Evolutionary conservation across 345 rosid genomes (phyloP), one percentile per base, ranked within the genome.

Genomic region (Odontarrhena argentea): DNA sequence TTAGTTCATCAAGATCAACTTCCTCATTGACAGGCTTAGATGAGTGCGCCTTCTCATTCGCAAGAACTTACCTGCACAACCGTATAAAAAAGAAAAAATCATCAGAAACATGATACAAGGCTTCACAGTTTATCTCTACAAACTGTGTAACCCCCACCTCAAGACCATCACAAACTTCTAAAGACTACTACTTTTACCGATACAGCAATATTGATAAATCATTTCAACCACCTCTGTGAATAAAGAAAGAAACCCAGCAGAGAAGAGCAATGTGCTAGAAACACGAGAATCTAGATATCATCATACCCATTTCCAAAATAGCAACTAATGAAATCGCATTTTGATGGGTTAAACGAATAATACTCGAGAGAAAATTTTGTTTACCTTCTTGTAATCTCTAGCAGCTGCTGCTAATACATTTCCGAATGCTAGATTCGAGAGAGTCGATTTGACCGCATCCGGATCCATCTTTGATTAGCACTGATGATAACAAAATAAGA

Each of bases 351-450:
- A 50, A 50, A 25, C 55, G 50, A 41, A 64, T 43, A 41, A 55
- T 12, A 50, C 32, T 65, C 10, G 6, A 28, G 22, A 11, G 1
- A 43, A 7, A 7, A 15, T 34, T 6, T 0, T 28, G 36, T 25
- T 22, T 14, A 84, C 99, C 97, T 93, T 88, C 60, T 86, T 81
- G 62, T 88, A 93, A 75, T 93, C 88, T 47, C 96, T 94, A 52
- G 98, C 98, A 49, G 97, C 99, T n/a, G 97, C 99, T 2, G 96
- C 99, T 80, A 88, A 74, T 50, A 94, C 97, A 80, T 90, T 90
- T 35, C 97, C 99, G 37, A 90, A 93, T 4, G 94, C 96, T 58
- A 94, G 71, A 75, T 87, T 94, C 5, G 95, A 81, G 34, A 94
- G 72, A 14, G 97, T 88, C 49, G 97, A 86, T 75, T 94, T 94